These are phyloP conservation scores for Penicillium ochrochloron DNA, from an alignment of 495 filamentous ascomycete species.

Conservation along the genomic window DNA sequence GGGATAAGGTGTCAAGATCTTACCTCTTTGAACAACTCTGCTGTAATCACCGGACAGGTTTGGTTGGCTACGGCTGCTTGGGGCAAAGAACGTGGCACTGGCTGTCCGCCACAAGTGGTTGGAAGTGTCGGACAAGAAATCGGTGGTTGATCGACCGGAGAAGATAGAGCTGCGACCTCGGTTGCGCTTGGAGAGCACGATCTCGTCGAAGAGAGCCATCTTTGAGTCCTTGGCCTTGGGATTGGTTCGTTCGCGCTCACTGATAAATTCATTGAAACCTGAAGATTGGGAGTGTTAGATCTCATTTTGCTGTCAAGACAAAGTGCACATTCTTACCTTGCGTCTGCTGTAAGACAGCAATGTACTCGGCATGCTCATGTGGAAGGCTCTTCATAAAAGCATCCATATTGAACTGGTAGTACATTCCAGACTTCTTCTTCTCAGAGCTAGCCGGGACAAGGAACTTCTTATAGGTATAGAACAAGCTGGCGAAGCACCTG, in stretches of 20 bases:
- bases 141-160: slow-evolving; percentile 55
- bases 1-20: background rate
- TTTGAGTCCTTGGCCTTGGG: slow-evolving; percentile 61
- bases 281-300: slow-evolving; percentile 8
- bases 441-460: slow-evolving; percentile 75
- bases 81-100: slow-evolving; percentile 69
- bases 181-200: slow-evolving; percentile 92
- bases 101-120: slow-evolving; percentile 95
- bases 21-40: slow-evolving; percentile 61
- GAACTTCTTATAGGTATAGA: slow-evolving; percentile 94
- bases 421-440: slow-evolving; percentile 81
- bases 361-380: slow-evolving; percentile 87
- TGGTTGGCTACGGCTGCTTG: slow-evolving; percentile 61
- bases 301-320: background rate
- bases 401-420: slow-evolving; percentile 95
- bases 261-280: slow-evolving; percentile 97
- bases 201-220: slow-evolving; percentile 91
- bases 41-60: slow-evolving; percentile 70
- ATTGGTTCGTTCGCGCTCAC: slow-evolving; percentile 72
- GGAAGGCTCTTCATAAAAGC: slow-evolving; percentile 90
- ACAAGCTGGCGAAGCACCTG: slow-evolving; percentile 87
- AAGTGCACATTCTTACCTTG: slow-evolving; percentile 66
- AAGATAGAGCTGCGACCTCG: slow-evolving; percentile 67
- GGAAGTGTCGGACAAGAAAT: slow-evolving; percentile 81
- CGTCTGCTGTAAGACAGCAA: slow-evolving; percentile 84